Base-by-base conservation (phyloP, 148 eudicot genomes). In the Polygonum maritimum region DNA sequence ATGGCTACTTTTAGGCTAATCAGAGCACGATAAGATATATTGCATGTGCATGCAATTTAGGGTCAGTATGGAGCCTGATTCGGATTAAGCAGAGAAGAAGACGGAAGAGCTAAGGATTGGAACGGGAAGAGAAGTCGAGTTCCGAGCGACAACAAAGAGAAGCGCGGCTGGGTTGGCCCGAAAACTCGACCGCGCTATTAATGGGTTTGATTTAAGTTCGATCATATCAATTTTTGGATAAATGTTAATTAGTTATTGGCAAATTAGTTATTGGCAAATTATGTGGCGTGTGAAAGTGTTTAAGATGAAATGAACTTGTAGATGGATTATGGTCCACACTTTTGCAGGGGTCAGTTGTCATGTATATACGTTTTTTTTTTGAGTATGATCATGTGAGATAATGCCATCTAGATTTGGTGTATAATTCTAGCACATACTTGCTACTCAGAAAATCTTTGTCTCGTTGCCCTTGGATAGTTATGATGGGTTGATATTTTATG, bases 361-460 rank as follows among this genome's bases (percentile, higher is more conserved):
- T 16, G 36, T 67, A 67, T 62, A 62, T 62, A 33, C 69, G 55
- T 12, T 7, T 54, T 26, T 26, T 26, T 26, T 54, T 54, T 54
- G 60, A 67, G 71, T 67, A 67, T 67, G 38, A 67, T 67, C 19
- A 67, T 67, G 71, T 67, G 71, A 67, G 44, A 31, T 36, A 36
- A 41, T 5, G 71, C 26, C 31, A 15, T 67, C 19, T 67, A 26
- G 11, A 67, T 67, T 3, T 67, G 6, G 63, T 62, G 69, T 31
- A n/a, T 54, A 54, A 15, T 54, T 54, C 16, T 26, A 26, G 38
- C 16, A 26, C 38, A 31, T 62, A 62, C 45, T 38, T 15, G 10
- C 10, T 35, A 14, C 6, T 67, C 41, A 31, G 19, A 67, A 67
- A 35, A 67, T 36, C 45, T 60, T 31, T 67, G 71, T 67, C 71